These are phyloP conservation scores for Cryptosporidium xiaoi DNA, from an alignment of 169 alveolate genomes.

Conservation along the genomic window DNA sequence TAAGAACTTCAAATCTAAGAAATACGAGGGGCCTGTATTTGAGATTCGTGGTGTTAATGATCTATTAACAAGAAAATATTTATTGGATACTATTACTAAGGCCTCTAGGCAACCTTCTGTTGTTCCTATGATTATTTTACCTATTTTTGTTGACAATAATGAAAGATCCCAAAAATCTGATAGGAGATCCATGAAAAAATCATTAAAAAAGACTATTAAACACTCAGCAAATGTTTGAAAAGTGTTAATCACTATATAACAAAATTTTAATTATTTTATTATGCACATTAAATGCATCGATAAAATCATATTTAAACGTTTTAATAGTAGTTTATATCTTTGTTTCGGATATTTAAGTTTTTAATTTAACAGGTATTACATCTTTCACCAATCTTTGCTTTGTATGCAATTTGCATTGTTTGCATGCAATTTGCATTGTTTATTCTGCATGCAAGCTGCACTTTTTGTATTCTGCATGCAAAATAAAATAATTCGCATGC, in stretches of 20 bases:
- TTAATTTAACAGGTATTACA: too few relatives aligned
- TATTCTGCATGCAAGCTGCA: too few relatives aligned
- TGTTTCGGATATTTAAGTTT: too few relatives aligned
- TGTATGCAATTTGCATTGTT: too few relatives aligned
- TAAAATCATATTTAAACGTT: too few relatives aligned
- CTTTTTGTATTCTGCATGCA: too few relatives aligned
- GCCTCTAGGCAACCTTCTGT: slow-evolving; percentile 67
- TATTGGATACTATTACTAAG: slow-evolving; percentile 50
- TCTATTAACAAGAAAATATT: slow-evolving; percentile 34
- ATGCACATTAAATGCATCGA: too few relatives aligned
- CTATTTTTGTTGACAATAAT: slow-evolving; percentile 59
- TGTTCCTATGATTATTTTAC: slow-evolving; percentile 52
- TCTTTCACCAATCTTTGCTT: too few relatives aligned
- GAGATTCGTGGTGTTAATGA: slow-evolving; percentile 62
- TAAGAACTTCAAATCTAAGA: slow-evolving; percentile 31
- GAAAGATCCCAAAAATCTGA: slow-evolving; percentile 19
- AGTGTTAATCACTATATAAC: neutral
- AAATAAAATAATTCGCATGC: too few relatives aligned
- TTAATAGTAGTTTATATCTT: too few relatives aligned
- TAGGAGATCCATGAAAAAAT: slow-evolving; percentile 40
- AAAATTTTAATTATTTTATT: too few relatives aligned
- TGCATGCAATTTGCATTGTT: too few relatives aligned
- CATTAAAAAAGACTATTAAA: slow-evolving; percentile 12
- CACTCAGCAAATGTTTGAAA: slow-evolving; percentile 37
- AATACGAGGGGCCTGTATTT: slow-evolving; percentile 52